phyloP scores from a whole-genome alignment of 1,139 yeast species.

The Sugiyamaella castrensis region DNA sequence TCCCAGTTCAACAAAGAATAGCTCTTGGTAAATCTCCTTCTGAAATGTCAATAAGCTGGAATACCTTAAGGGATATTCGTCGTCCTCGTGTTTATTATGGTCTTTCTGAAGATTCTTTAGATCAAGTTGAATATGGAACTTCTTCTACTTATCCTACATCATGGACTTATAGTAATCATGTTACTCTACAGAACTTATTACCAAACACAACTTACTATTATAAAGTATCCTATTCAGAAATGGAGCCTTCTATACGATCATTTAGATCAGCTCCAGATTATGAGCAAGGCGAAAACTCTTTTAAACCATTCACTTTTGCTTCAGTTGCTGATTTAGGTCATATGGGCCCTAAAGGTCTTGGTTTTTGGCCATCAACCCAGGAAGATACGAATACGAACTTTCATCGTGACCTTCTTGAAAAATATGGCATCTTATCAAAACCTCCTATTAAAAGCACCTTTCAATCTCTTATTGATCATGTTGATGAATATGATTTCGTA shows the following conservation, averaged over 20 bases:
- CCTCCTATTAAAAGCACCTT: conserved; percentile 27
- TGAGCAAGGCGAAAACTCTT: conserved; percentile 9
- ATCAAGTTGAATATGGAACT: conserved; percentile 22
- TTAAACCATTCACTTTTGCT: conserved; percentile 26
- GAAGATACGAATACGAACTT: conserved; percentile 22
- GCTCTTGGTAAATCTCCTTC: conserved; percentile 18
- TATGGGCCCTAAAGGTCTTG: conserved; percentile 29
- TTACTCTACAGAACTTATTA: conserved; percentile 27
- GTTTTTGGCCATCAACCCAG: conserved; percentile 20
- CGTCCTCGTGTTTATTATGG: conserved; percentile 31
- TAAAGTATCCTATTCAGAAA: conserved; percentile 23
- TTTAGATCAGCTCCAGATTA: conserved; percentile 27
- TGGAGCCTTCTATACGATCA: conserved; percentile 14
- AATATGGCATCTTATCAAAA: conserved; percentile 7
- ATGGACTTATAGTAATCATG: conserved; percentile 33
- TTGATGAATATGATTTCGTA: conserved; percentile 28
- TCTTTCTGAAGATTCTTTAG: conserved; percentile 21
- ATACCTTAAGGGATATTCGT: conserved; percentile 24
- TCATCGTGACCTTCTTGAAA: conserved; percentile 9
- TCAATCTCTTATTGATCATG: conserved; percentile 25
- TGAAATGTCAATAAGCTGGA: conserved; percentile 24
- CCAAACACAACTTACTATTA: conserved; percentile 34
- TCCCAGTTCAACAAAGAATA: conserved; percentile 19
- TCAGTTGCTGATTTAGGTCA: conserved; percentile 32
- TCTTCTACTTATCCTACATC: conserved; percentile 33